Evolutionary conservation across 805 yeast species (phyloP).

Genomic region (Ogataea thermomethanolica): DNA sequence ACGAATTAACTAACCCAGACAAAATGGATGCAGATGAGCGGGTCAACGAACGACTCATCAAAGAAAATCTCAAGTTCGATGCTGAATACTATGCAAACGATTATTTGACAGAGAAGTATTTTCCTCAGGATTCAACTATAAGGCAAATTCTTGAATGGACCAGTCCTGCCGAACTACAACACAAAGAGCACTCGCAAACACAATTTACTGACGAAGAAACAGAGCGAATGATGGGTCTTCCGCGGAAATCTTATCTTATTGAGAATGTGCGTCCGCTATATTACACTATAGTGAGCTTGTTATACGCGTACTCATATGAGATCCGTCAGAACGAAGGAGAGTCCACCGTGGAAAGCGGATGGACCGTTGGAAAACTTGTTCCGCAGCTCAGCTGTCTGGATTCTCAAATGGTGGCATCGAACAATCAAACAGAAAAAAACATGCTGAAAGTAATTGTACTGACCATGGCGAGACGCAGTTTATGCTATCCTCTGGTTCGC

Average conservation of each 20-base stretch:
- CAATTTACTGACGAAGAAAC: constrained; percentile 57
- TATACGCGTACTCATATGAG: constrained; percentile 77
- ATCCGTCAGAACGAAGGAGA: constrained; percentile 67
- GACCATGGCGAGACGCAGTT: constrained; percentile 66
- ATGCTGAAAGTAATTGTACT: constrained; percentile 52
- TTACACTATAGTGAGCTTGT: constrained; percentile 57
- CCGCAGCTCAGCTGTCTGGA: constrained; percentile 80
- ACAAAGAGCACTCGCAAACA: constrained; percentile 48
- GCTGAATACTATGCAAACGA: constrained; percentile 89
- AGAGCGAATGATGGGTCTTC: constrained; percentile 64
- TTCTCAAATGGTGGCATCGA: constrained; percentile 42
- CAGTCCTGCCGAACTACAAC: constrained; percentile 43
- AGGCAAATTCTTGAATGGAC: constrained; percentile 47
- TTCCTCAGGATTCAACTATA: constrained; percentile 46
- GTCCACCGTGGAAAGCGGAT: constrained; percentile 80
- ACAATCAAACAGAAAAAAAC: constrained; percentile 30
- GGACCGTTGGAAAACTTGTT: constrained; percentile 85
- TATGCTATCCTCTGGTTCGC: constrained; percentile 78
- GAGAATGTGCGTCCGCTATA: constrained; percentile 55
- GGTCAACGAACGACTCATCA: constrained; percentile 59
- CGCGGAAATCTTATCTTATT: constrained; percentile 57
- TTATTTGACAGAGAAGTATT: constrained; percentile 56
- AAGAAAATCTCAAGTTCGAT: constrained; percentile 76
- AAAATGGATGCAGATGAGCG: constrained; percentile 54
- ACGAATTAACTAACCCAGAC: constrained; percentile 83